Evolutionary conservation across 805 yeast genomes (phyloP).

Genomic region (Suhomyces canberraensis): DNA sequence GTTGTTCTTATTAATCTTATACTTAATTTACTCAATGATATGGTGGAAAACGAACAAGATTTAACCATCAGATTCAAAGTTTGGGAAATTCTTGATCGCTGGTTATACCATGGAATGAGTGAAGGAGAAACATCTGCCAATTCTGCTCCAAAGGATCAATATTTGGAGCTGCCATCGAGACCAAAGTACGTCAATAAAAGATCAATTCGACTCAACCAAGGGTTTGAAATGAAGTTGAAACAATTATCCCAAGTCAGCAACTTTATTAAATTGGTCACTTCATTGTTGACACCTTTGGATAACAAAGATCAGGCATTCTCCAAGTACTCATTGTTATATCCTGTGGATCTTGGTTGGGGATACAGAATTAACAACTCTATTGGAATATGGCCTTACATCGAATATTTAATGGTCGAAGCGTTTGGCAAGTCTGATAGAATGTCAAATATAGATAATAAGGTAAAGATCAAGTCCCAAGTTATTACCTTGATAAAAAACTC

Average conservation of each 20-base stretch:
- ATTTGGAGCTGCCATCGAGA: slow-evolving; percentile 8
- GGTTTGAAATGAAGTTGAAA: slow-evolving; percentile 41
- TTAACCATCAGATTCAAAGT: slow-evolving; percentile 41
- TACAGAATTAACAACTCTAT: slow-evolving; percentile 46
- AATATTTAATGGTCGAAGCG: slow-evolving; percentile 65
- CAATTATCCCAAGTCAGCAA: slow-evolving; percentile 59
- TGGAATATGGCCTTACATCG: slow-evolving; percentile 80
- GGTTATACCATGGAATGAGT: slow-evolving; percentile 50
- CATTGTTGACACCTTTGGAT: slow-evolving; percentile 30
- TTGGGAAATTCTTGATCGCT: slow-evolving; percentile 69
- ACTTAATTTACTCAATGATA: slow-evolving; percentile 49
- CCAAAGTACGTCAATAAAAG: slow-evolving; percentile 18
- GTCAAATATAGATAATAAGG: slow-evolving; percentile 27
- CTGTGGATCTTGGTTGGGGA: slow-evolving; percentile 57
- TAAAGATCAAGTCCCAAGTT: slow-evolving; percentile 51
- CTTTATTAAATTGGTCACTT: slow-evolving; percentile 53
- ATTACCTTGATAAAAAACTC: slow-evolving; percentile 48
- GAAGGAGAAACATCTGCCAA: background rate
- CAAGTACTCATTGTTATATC: slow-evolving; percentile 48
- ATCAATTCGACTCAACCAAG: slow-evolving; percentile 19
- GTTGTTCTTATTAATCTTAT: slow-evolving; percentile 32
- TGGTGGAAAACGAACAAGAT: slow-evolving; percentile 44
- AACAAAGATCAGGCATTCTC: slow-evolving; percentile 25
- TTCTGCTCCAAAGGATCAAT: slow-evolving; percentile 3
- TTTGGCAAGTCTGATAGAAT: slow-evolving; percentile 51